phyloP scores from a whole-genome alignment of 2,329 filamentous ascomycete genomes.

The Fusarium denticulatum region DNA sequence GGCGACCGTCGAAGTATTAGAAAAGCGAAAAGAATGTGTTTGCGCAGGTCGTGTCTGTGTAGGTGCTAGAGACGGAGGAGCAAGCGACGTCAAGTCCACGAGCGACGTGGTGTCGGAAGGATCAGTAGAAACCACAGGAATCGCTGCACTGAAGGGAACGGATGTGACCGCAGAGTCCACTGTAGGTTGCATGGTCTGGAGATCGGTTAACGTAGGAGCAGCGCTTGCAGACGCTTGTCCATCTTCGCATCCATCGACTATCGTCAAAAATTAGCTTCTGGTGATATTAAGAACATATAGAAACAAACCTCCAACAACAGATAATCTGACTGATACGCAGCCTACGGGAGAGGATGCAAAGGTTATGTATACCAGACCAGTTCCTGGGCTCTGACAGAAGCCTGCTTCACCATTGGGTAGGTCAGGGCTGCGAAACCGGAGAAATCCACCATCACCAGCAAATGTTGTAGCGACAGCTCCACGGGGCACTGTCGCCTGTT shows the following conservation, averaged over 20 bases:
- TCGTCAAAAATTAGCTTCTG: neutral
- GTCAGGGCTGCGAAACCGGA: neutral
- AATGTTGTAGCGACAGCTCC: neutral
- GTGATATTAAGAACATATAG: accelerated
- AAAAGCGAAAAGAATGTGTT: neutral
- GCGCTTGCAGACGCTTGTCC: neutral
- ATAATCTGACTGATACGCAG: neutral
- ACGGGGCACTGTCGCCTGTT: neutral
- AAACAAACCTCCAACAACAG: neutral
- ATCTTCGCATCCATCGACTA: neutral
- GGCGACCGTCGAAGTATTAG: neutral
- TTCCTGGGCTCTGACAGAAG: neutral
- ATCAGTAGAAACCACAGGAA: accelerated
- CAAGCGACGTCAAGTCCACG: neutral
- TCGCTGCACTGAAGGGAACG: accelerated
- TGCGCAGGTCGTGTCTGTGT: neutral
- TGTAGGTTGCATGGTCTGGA: neutral
- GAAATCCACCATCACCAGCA: neutral
- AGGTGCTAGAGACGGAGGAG: neutral
- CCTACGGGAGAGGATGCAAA: neutral
- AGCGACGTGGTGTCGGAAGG: neutral
- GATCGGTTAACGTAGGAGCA: neutral
- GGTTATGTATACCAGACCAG: neutral
- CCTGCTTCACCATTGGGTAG: neutral
- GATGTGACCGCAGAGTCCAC: neutral